Evolutionary conservation across 768 basidiomycete genomes (phyloP), one percentile per base, ranked within the genome.

Genomic region (Kwoniella pini): DNA sequence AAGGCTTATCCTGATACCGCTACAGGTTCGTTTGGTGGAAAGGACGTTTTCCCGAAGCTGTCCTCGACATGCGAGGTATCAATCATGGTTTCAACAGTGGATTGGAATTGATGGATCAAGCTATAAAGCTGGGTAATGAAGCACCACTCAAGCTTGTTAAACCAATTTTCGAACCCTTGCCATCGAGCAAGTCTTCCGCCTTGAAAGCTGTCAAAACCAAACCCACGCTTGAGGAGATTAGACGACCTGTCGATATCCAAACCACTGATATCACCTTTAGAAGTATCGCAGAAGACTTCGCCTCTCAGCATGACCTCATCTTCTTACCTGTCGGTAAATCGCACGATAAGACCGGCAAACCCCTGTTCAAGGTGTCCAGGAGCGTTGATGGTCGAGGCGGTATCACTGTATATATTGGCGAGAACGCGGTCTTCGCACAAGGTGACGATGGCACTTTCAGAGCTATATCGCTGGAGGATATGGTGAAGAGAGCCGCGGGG

Each of bases 381-480:
- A 86, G 83, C 21, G 85, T 85, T 13, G 90, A 91, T 76, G 93
- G 91, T 11, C 88, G 86, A 70, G 89, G 90, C 9, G 95, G 95
- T 0, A 72, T 97, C 42, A 81, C 91, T 68, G 87, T 96, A 22
- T 99, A 95, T 79, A 84, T 98, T 42, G 81, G 86, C 65, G 93
- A 96, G 69, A 93, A 96, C 79, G 94, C 93, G 0, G 90, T 97
- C 13, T 98, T 94, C 88, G 88, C 88, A 2, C 82, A 85, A 9
- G 82, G 81, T 45, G 77, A 80, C 42, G 81, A 79, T 24, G 79
- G 78, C 0, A 77, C 79, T 31, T 85, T 82, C 54, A 84, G 86
- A 60, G 93, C 94, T 3, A 86, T 97, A 26, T 81, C 86, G 9
- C 77, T 97, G 74, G 91, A 95, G 70, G 88, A 90, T 62, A 91